Conservation (phyloP, 2,329 filamentous ascomycete genomes). For the Colletotrichum euphorbiae region DNA sequence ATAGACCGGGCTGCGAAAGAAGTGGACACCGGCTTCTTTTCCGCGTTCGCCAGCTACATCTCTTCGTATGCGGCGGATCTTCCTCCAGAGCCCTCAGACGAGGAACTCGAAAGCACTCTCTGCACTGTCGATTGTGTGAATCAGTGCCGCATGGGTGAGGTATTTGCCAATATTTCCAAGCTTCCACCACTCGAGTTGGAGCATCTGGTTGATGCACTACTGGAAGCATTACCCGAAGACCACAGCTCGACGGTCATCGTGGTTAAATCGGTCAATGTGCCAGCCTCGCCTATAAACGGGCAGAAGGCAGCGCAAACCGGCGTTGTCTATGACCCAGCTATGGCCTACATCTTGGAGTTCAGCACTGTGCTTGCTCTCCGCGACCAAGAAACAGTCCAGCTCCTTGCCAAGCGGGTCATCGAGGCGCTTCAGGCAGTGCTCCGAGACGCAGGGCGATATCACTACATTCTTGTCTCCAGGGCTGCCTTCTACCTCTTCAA, state of each 20-base stretch:
- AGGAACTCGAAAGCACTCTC: conserved; percentile 95
- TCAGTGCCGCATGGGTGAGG: conserved; percentile 84
- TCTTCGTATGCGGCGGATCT: conserved; percentile 99
- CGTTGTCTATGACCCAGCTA: conserved; percentile 82
- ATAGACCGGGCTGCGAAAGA: conserved; percentile 87
- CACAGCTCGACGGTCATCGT: conserved; percentile 81
- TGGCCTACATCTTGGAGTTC: conserved; percentile 92
- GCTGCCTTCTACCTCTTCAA: conserved; percentile 88
- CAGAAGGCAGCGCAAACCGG: conserved; percentile 65
- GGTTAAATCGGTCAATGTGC: conserved; percentile 86
- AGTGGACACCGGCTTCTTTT: conserved; percentile 87
- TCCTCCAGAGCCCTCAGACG: conserved; percentile 95
- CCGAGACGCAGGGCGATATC: conserved; percentile 81
- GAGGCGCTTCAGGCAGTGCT: conserved; percentile 85
- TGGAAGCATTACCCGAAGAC: conserved; percentile 89
- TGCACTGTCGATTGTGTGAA: conserved; percentile 95
- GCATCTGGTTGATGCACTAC: conserved; percentile 72
- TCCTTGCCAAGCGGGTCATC: conserved; percentile 82
- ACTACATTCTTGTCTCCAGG: conserved; percentile 85
- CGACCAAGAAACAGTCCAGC: conserved; percentile 77
- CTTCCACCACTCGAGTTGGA: conserved; percentile 53
- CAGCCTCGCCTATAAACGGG: conserved; percentile 70
- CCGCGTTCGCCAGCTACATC: conserved; percentile 94
- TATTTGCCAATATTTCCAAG: conserved; percentile 81
- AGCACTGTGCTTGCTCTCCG: conserved; percentile 84